phyloP scores from a whole-genome alignment of 345 rosid species.

The Tarenaya hassleriana region DNA sequence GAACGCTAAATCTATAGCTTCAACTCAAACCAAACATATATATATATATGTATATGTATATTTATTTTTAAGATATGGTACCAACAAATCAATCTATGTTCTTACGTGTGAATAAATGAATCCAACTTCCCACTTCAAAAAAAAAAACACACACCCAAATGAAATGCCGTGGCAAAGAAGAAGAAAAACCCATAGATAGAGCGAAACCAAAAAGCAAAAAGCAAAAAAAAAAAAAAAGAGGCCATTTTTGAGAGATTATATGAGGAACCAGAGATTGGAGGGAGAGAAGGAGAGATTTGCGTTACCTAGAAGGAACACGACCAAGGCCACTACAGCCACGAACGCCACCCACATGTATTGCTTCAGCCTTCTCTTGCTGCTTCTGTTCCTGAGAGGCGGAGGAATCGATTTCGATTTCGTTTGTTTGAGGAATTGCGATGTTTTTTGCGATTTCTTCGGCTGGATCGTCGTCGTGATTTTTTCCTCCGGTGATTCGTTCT shows the following conservation, averaged over 20 bases:
- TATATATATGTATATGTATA: too few relatives aligned
- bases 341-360: constrained; percentile 76
- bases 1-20: too few relatives aligned
- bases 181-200: too few relatives aligned
- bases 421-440: constrained; percentile 48
- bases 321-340: constrained; percentile 26
- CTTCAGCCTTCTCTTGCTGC: constrained; percentile 57
- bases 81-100: too few relatives aligned
- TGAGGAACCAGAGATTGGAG: constrained; percentile 25
- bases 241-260: constrained; percentile 6
- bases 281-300: constrained; percentile 32
- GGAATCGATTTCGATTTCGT: constrained; percentile 55
- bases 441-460: constrained; percentile 42
- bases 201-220: too few relatives aligned
- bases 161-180: too few relatives aligned
- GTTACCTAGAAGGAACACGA: constrained; percentile 53
- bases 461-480: constrained; percentile 26
- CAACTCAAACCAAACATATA: too few relatives aligned
- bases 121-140: too few relatives aligned
- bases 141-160: too few relatives aligned
- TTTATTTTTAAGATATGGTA: too few relatives aligned
- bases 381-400: constrained; percentile 57
- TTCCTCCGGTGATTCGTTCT: constrained; percentile 35
- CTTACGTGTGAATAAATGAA: too few relatives aligned
- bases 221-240: too few relatives aligned